Percentiles rank a stretch among this genome's conserved stretches.
Conservation (phyloP, 2,329 filamentous ascomycete species). For the Hymenoscyphus occultus region DNA sequence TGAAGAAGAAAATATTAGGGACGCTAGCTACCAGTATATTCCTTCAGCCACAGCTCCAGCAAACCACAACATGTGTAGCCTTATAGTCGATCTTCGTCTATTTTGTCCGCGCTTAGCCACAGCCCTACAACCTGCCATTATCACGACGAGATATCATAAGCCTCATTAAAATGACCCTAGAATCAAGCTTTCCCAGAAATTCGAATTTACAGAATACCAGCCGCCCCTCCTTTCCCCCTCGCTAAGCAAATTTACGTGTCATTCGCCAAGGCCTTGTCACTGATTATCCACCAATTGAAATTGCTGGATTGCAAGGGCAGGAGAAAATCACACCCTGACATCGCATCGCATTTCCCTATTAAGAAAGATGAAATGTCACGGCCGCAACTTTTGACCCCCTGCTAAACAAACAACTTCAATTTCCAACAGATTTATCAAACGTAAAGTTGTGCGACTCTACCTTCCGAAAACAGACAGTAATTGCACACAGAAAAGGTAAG, state of each 20-base stretch:
- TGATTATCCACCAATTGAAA: not conserved
- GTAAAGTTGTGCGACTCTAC: not conserved
- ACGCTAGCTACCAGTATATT: not conserved
- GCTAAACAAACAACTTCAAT: not conserved
- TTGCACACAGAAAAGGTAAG: not conserved
- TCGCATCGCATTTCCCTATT: not conserved
- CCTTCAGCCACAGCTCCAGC: constrained; percentile 1
- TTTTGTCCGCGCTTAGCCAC: not conserved
- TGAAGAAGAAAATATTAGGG: not conserved
- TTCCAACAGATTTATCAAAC: not conserved
- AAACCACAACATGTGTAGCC: constrained; percentile 2
- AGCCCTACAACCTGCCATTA: constrained; percentile 2
- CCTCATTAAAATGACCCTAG: not conserved
- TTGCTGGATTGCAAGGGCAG: not conserved
- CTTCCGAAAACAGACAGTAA: not conserved
- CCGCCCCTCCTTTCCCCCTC: not conserved
- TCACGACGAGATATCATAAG: not conserved
- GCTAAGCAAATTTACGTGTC: not conserved
- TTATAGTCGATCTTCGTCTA: constrained; percentile 1
- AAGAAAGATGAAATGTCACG: not conserved
- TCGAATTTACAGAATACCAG: not conserved
- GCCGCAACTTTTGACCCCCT: not conserved
- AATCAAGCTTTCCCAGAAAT: not conserved
- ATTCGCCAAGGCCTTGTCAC: not conserved
- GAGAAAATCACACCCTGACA: not conserved